A percentile compares a stretch with the other conserved stretches of the same genome.
These are phyloP conservation scores for Aureococcus anophagefferens DNA, from an alignment of 108 stramenopile species.

Conservation along the genomic window DNA sequence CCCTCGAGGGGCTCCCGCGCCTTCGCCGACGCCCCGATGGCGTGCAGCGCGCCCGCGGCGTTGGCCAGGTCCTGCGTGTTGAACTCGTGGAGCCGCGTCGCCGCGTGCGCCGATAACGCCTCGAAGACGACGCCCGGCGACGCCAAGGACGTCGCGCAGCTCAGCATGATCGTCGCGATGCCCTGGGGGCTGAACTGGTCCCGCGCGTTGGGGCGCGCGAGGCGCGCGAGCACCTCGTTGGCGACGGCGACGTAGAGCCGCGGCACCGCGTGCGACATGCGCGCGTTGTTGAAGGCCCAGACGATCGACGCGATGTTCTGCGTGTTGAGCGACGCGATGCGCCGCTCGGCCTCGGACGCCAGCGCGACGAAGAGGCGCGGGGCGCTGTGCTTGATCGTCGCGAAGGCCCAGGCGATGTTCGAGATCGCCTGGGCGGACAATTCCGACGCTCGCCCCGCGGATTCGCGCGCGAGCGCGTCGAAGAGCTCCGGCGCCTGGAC, in stretches of 20 bases:
- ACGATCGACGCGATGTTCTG: background rate
- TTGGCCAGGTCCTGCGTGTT: conserved; percentile 3
- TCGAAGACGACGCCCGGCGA: background rate
- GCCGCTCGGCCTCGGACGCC: background rate
- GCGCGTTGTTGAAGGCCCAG: background rate
- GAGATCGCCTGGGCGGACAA: background rate
- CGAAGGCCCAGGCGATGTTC: conserved; percentile 12
- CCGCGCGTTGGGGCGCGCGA: too few relatives aligned
- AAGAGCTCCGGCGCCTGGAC: background rate
- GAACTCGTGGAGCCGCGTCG: background rate
- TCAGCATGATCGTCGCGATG: background rate
- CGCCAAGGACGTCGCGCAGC: too few relatives aligned
- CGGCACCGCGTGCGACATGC: background rate
- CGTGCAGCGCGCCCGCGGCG: conserved; percentile 4
- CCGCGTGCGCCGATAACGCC: background rate
- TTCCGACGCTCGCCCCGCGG: background rate
- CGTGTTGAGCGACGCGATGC: background rate
- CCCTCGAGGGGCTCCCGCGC: too few relatives aligned
- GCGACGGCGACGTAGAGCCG: too few relatives aligned
- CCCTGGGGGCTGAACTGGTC: background rate
- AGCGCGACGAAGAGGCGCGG: background rate
- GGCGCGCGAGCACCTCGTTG: too few relatives aligned
- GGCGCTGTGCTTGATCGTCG: background rate
- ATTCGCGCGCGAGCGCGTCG: background rate
- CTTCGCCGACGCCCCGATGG: too few relatives aligned